These are phyloP conservation scores for Aspergillus quadricinctus DNA, from an alignment of 2,329 filamentous ascomycete species.

Conservation along the genomic window DNA sequence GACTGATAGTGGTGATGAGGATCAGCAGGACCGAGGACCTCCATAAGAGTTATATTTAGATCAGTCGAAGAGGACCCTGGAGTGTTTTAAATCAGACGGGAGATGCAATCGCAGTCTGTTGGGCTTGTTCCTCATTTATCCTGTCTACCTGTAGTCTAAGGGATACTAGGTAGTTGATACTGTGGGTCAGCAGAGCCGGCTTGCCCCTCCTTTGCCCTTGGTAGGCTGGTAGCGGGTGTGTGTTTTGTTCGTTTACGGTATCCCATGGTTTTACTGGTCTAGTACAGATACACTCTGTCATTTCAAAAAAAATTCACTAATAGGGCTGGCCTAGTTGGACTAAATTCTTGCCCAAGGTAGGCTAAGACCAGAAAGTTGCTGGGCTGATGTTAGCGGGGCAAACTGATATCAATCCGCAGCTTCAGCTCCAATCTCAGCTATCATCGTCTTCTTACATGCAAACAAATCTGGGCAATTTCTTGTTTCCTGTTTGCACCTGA, in stretches of 20 bases:
- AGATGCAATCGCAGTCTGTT: not conserved
- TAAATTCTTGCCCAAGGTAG: not conserved
- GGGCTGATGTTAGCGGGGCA: not conserved
- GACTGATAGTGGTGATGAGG: not conserved
- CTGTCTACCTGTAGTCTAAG: not conserved
- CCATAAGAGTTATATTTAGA: not conserved
- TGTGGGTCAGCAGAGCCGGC: not conserved
- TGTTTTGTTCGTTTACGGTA: no score
- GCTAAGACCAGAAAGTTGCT: no score
- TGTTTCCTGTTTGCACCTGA: not conserved
- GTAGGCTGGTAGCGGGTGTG: not conserved
- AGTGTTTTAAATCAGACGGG: not conserved
- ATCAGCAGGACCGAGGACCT: slow-evolving; percentile 10
- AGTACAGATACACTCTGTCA: not conserved
- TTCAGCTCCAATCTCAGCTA: not conserved
- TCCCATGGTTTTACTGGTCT: not conserved
- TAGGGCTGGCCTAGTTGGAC: not conserved
- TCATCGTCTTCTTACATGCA: not conserved
- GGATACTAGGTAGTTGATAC: not conserved
- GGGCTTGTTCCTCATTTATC: not conserved
- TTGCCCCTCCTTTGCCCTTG: not conserved
- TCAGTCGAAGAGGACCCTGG: not conserved
- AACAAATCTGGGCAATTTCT: not conserved
- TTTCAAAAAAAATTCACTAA: not conserved
- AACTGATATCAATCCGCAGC: not conserved